Evolutionary conservation across 306 rosid species (phyloP), one percentile per base, ranked within the genome.

Genomic region (Acmispon strigosus): DNA sequence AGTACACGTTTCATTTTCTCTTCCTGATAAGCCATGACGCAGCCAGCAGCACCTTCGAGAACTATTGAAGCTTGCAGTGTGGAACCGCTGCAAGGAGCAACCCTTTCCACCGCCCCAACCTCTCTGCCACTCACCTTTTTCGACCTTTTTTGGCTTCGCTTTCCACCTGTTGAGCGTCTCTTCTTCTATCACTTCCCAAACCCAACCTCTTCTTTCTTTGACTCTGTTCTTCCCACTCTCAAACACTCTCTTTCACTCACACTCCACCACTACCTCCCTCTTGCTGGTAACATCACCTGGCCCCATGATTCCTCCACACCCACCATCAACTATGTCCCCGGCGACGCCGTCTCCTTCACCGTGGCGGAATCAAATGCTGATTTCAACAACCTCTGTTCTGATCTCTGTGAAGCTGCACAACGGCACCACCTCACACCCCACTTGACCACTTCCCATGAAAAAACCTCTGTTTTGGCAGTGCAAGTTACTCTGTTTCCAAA

Each of bases 191-290:
- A 51, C 9, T 27, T 58, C 41, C 60, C 44, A 14, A 13, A 57
- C 32, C 17, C 80, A 24, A 3, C 69, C 10, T 1, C 45, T 50
- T 58, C 42, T 7, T 76, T 76, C 70, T 60, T 37, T 24, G 49
- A 76, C 2, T 59, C 81, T 11, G 3, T 76, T 66, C 47, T 76
- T 34, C 80, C 80, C 7, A 19, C n/a, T n/a, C n/a, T n/a, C n/a
- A n/a, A n/a, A n/a, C n/a, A n/a, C n/a, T n/a, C n/a, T n/a, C n/a
- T n/a, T 37, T 66, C 74, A 10, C 37, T 76, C 75, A 67, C 80
- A 34, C 83, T 79, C 54, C 78, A 42, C 1, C 63, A 70, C 67
- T 80, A 69, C 22, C 78, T 70, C 9, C 84, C 84, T 41, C 45
- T 80, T 0, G 24, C 65, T 0, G 78, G 81, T 0, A 64, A 45